Evolutionary conservation across 2,329 filamentous ascomycete species (phyloP).

Genomic region (Cordyceps sp.): DNA sequence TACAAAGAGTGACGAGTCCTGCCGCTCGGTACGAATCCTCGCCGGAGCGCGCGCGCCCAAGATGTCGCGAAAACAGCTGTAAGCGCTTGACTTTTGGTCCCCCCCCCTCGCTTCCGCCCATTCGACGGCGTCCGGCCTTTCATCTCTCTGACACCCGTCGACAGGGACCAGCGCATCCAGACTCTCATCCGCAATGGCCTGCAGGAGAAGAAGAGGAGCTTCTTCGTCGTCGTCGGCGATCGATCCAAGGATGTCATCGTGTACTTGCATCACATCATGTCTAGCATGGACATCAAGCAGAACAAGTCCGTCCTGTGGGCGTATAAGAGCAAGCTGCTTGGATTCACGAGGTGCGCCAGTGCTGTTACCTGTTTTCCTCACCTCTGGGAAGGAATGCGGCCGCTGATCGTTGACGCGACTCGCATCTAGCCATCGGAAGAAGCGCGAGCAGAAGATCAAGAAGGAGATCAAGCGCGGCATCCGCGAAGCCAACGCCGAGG

Average conservation of each 20-base stretch:
- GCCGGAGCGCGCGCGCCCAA: constrained; percentile 14
- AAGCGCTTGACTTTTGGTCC: constrained; percentile 9
- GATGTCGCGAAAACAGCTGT: constrained; percentile 45
- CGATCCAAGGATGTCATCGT: constrained; percentile 93
- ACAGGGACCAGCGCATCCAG: constrained; percentile 74
- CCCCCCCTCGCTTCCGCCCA: background rate
- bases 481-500: constrained; percentile 79
- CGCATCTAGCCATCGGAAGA: constrained; percentile 64
- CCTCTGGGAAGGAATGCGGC: too few relatives aligned
- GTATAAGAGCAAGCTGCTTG: constrained; percentile 93
- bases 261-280: constrained; percentile 81
- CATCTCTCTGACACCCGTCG: background rate
- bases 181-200: constrained; percentile 83
- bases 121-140: background rate
- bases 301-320: constrained; percentile 91
- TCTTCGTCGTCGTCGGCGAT: constrained; percentile 90
- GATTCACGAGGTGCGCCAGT: constrained; percentile 54
- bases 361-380: background rate
- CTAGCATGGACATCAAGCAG: constrained; percentile 75
- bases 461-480: constrained; percentile 94
- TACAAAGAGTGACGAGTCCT: too few relatives aligned
- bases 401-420: background rate
- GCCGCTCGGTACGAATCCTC: too few relatives aligned
- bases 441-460: constrained; percentile 96
- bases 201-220: constrained; percentile 93